Conservation (phyloP, 345 rosid genomes). For the Turnera subulata region DNA sequence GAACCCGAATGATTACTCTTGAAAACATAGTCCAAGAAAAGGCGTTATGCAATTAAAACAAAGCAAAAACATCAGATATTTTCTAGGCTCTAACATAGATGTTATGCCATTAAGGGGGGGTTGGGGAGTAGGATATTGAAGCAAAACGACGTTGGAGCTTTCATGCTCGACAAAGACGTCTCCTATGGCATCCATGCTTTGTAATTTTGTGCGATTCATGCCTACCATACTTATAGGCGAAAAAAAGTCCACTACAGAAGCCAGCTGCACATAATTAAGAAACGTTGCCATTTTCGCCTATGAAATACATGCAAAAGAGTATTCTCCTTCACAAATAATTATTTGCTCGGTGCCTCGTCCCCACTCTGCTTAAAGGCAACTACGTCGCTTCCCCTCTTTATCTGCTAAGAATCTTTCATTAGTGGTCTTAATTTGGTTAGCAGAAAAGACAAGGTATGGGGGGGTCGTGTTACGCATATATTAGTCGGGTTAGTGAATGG, state of each 20-base stretch:
- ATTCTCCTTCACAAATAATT: neutral
- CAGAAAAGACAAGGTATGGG: neutral
- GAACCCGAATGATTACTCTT: no score
- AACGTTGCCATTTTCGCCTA: conserved; percentile 9
- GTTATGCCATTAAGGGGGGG: no score
- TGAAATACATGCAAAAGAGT: neutral
- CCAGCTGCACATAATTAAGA: conserved; percentile 21
- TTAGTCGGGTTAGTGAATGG: conserved; percentile 4
- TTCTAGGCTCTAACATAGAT: no score
- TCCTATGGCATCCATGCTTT: conserved; percentile 9
- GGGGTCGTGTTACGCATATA: neutral
- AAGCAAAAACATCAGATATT: no score
- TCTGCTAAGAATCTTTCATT: neutral
- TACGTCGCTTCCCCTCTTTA: neutral
- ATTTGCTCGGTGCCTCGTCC: neutral
- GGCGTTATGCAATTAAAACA: no score
- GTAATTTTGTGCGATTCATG: conserved; percentile 19
- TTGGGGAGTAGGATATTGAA: no score
- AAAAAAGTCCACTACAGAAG: conserved; percentile 6
- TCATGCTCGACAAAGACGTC: conserved; percentile 13
- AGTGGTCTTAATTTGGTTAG: neutral
- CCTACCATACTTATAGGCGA: conserved; percentile 16
- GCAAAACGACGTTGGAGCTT: no score
- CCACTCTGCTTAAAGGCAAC: no score
- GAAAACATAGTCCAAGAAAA: no score